Base-by-base conservation (phyloP, 305 asterid genomes). In the Fraxinus sp. region DNA sequence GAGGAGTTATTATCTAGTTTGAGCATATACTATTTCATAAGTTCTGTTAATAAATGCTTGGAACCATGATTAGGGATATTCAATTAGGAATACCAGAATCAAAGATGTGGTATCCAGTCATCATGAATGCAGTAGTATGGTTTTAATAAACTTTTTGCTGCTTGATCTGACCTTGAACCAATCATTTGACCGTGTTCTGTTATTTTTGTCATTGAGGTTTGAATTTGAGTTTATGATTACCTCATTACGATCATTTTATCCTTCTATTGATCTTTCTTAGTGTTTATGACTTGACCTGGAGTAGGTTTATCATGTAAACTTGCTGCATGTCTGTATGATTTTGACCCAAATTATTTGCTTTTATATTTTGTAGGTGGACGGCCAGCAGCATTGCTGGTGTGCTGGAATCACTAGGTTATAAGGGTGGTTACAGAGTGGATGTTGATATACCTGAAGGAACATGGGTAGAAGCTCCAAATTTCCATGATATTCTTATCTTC, bases 391-490 rank as follows among this genome's bases (percentile, higher is more conserved):
- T 75, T 83, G 87, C 88, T 75, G 96, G 98, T 84, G 78, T 82
- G 74, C 85, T 94, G 82, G 99, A 96, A 90, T 91, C 95, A 73
- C 96, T 92, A 84, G 98, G 99, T 84, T 96, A 91, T 84, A 95
- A 88, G 90, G 94, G 90, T 80, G 99, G 98, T 24, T 96, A 93
- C 84, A 89, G 96, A 88, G 83, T 96, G 86, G 98, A 94, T 84
- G 95, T 94, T 79, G 99, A 96, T 88, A n/a, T 93, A 82, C 98
- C 98, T 10, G 98, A 96, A 3, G 97, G 98, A 84, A 91, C 96
- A 22, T 96, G 99, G 99, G 90, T 79, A 8, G 91, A 92, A 77
- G 97, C 98, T 83, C 95, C 89, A 36, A 83, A 55, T 75, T 93
- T 93, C 87, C 98, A 93, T 13, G 94, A 93, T 86, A 82, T 96